Evolutionary conservation across 73 alveolate genomes (phyloP).

Genomic region (Paramecium primaurelia): DNA sequence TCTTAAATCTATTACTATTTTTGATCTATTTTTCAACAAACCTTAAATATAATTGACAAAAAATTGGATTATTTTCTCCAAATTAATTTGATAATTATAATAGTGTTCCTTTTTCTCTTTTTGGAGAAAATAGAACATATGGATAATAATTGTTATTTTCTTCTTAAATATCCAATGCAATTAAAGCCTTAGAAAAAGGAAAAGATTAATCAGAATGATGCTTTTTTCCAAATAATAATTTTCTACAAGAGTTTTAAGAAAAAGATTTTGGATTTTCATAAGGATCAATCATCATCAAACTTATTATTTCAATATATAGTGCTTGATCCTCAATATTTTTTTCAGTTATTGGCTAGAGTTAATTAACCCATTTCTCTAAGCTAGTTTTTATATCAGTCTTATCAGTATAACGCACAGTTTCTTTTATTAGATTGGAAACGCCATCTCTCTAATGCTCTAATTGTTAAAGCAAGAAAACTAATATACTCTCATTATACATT

Average conservation of each 20-base stretch:
- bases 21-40: neutral
- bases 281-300: slow-evolving; percentile 42
- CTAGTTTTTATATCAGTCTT: slow-evolving; percentile 2
- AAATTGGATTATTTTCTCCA: neutral
- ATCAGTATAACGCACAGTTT: neutral
- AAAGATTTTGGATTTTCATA: slow-evolving; percentile 27
- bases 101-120: neutral
- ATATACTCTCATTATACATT: neutral
- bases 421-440: neutral
- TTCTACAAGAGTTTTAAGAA: neutral
- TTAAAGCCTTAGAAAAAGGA: neutral
- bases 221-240: neutral
- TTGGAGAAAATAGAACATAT: neutral
- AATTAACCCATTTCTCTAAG: neutral
- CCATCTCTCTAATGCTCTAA: neutral
- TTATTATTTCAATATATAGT: neutral
- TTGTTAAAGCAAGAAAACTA: neutral
- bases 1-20: neutral
- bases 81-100: neutral
- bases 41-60: neutral
- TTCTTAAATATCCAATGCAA: neutral
- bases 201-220: neutral
- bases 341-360: neutral
- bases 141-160: neutral
- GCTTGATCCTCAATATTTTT: slow-evolving; percentile 10